These are phyloP conservation scores for Amesomyces nigricolor DNA, from an alignment of 2,329 filamentous ascomycete genomes.

Conservation along the genomic window DNA sequence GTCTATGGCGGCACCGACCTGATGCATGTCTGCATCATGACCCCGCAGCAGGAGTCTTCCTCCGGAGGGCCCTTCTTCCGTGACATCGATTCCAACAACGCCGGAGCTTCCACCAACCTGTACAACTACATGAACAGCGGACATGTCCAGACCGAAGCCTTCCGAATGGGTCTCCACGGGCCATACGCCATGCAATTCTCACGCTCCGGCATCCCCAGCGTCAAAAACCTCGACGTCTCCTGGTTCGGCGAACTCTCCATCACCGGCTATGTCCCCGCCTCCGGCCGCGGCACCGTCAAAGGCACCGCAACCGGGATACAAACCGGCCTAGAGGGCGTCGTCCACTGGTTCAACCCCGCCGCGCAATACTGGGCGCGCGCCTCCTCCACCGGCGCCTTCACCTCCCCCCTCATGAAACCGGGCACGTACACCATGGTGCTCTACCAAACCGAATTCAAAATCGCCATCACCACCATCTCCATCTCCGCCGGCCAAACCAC, in stretches of 20 bases:
- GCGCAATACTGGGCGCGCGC: conserved; percentile 63
- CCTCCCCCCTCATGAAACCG: conserved; percentile 60
- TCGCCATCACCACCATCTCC: conserved; percentile 43
- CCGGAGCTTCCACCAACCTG: conserved; percentile 49
- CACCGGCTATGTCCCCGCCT: conserved; percentile 51
- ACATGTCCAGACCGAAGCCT: conserved; percentile 57
- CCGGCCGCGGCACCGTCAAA: conserved; percentile 52
- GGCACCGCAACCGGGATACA: conserved; percentile 56
- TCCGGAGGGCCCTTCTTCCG: conserved; percentile 63
- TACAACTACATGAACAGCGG: conserved; percentile 66
- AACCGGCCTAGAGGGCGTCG: conserved; percentile 48
- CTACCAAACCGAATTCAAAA: conserved; percentile 54
- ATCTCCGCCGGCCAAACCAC: conserved; percentile 48
- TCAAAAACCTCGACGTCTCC: conserved; percentile 35
- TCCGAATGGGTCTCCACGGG: conserved; percentile 58
- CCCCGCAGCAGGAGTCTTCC: conserved; percentile 52
- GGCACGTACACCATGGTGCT: conserved; percentile 65
- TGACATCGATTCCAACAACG: conserved; percentile 62
- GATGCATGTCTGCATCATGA: conserved; percentile 57
- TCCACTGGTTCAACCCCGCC: conserved; percentile 60
- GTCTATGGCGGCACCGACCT: conserved; percentile 44
- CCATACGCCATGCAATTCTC: conserved; percentile 59
- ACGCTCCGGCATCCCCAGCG: conserved; percentile 48
- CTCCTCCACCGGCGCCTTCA: conserved; percentile 50
- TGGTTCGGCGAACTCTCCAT: conserved; percentile 56